Evolutionary conservation across 2,329 filamentous ascomycete species (phyloP), one percentile per base, ranked within the genome.

Genomic region (Fusarium tjaetaba): DNA sequence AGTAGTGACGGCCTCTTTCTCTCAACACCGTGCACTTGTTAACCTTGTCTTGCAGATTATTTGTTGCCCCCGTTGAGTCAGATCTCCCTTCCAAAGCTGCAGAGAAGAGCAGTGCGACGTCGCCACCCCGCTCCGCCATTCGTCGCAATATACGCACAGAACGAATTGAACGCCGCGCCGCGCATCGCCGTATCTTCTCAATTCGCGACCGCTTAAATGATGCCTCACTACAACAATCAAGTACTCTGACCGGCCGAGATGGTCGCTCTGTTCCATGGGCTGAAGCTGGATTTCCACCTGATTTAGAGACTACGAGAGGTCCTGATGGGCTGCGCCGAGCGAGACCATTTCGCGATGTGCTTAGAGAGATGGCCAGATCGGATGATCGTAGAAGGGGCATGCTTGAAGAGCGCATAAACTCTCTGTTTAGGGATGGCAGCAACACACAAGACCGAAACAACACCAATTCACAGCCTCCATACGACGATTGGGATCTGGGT

Each of bases 21-120:
- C 30, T 39, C 39, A 42, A 64, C 34, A 49, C 36, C 43, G 45
- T 68, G 49, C 51, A 60, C 73, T 78, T 62, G 75, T 65, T 65
- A 53, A 69, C 61, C 57, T 39, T 62, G 61, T 41, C 46, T 49
- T 59, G 63, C 70, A 87, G 86, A 71, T 79, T 87, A 38, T 87
- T 86, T 71, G 77, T 86, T 60, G 84, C 85, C 42, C 85, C 84
- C 39, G 82, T 85, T 71, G 83, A 86, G 73, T 85, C 85, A 53
- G 84, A 86, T 68, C 61, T 85, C 49, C 75, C 80, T 20, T 73
- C 79, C 52, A 85, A 84, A 71, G 60, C 81, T 39, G 70, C 80
- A 32, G 73, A 76, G 42, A 85, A 81, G 65, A 68, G 45, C 57
- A 57, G 73, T 46, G 63, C 74, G 24, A 71, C 78, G 11, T 81